A percentile compares a stretch with the other conserved stretches of the same genome.
Evolutionary conservation across 768 basidiomycete species (phyloP).

Genomic region (Pisolithus microcarpus): DNA sequence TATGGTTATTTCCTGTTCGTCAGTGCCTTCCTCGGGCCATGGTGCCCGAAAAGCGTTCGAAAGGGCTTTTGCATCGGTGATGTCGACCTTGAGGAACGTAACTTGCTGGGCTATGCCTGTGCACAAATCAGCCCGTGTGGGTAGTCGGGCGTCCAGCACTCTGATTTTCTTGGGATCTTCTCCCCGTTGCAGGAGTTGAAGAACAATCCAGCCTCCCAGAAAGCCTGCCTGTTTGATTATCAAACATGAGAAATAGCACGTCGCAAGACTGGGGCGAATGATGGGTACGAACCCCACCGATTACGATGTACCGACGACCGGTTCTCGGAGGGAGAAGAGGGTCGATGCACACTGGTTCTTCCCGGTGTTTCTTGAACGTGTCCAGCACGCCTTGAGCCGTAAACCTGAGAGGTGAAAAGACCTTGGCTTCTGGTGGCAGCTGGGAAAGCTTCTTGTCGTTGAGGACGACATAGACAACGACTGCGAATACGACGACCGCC

Average conservation of each 20-base stretch:
- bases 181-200: slow-evolving; percentile 60
- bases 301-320: slow-evolving; percentile 66
- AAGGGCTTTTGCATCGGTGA: slow-evolving; percentile 48
- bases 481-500: slow-evolving; percentile 1
- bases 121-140: slow-evolving; percentile 49
- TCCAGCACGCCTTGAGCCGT: slow-evolving; percentile 36
- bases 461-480: slow-evolving; percentile 33
- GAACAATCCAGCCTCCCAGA: slow-evolving; percentile 71
- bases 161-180: slow-evolving; percentile 62
- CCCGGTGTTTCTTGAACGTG: slow-evolving; percentile 32
- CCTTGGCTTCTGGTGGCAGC: slow-evolving; percentile 40
- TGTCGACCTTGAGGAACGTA: slow-evolving; percentile 51
- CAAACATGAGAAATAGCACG: neutral
- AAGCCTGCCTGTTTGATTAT: slow-evolving; percentile 57
- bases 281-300: slow-evolving; percentile 67
- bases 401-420: slow-evolving; percentile 47
- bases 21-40: slow-evolving; percentile 40
- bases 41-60: slow-evolving; percentile 55
- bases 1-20: slow-evolving; percentile 42
- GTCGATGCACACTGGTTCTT: slow-evolving; percentile 28
- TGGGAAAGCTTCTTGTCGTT: slow-evolving; percentile 52
- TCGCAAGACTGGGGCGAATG: neutral
- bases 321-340: slow-evolving; percentile 59
- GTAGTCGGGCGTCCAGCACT: slow-evolving; percentile 59
- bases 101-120: slow-evolving; percentile 46